phyloP scores from a whole-genome alignment of 208 protist species.

The Vickermania ingenoplastis region DNA sequence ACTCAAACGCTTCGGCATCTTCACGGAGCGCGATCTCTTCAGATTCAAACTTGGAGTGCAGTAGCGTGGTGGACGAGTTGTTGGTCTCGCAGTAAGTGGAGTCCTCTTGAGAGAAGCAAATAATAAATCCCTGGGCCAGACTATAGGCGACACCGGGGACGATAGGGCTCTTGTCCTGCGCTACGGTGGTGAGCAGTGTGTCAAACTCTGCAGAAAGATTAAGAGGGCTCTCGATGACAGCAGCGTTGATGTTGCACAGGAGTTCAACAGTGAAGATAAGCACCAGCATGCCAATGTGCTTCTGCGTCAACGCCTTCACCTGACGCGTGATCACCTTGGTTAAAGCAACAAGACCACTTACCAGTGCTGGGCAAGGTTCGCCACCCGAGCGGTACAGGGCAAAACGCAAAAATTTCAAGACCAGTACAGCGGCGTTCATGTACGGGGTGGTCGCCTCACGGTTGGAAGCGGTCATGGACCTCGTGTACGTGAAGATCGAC shows the following conservation, averaged over 20 bases:
- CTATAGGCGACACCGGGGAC: conserved; percentile 25
- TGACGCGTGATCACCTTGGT: conserved; percentile 30
- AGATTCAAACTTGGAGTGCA: conserved; percentile 36
- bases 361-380: conserved; percentile 8
- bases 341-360: conserved; percentile 27
- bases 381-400: conserved; percentile 35
- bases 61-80: conserved; percentile 47
- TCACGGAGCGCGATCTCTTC: conserved; percentile 36
- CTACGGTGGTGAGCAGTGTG: conserved; percentile 37
- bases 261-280: conserved; percentile 56
- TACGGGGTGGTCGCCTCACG: conserved; percentile 27
- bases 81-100: conserved; percentile 39
- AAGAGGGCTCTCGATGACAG: conserved; percentile 16
- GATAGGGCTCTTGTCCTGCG: conserved; percentile 34
- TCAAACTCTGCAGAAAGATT: conserved; percentile 28
- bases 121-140: conserved; percentile 49
- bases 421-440: conserved; percentile 29
- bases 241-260: conserved; percentile 71
- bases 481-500: conserved; percentile 40
- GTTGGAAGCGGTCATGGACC: conserved; percentile 8
- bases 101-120: conserved; percentile 60
- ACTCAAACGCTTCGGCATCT: conserved; percentile 34
- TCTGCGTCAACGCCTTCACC: conserved; percentile 34
- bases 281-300: conserved; percentile 62
- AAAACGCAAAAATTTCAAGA: conserved; percentile 54